Evolutionary conservation across 805 yeast genomes (phyloP).

Genomic region (Nakazawaea molendinolei): DNA sequence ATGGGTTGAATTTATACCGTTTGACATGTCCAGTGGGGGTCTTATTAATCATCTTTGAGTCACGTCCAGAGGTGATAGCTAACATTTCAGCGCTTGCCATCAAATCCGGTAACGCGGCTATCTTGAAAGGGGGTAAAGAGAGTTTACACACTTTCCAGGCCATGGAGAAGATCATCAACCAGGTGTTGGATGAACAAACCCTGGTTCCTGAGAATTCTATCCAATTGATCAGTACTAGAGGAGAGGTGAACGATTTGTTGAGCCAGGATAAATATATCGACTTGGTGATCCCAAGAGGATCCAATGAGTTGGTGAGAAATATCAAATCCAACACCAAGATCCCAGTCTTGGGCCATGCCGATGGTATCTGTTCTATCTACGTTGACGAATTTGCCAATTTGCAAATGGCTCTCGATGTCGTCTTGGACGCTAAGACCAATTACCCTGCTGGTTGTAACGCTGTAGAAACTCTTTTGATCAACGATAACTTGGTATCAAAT

Average conservation of each 20-base stretch:
- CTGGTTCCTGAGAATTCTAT: constrained; percentile 76
- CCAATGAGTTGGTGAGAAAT: constrained; percentile 80
- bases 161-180: constrained; percentile 66
- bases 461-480: constrained; percentile 75
- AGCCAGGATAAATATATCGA: constrained; percentile 86
- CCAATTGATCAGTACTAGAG: constrained; percentile 83
- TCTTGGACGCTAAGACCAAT: constrained; percentile 86
- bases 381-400: constrained; percentile 74
- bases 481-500: constrained; percentile 31
- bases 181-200: constrained; percentile 49
- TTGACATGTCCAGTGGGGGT: constrained; percentile 95
- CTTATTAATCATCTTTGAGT: constrained; percentile 84
- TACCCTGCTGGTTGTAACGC: constrained; percentile 99
- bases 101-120: constrained; percentile 95
- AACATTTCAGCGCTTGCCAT: constrained; percentile 93
- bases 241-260: constrained; percentile 80
- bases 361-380: constrained; percentile 90
- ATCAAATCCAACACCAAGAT: constrained; percentile 87
- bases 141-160: constrained; percentile 77
- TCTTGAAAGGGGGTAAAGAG: constrained; percentile 96
- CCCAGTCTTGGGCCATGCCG: constrained; percentile 98
- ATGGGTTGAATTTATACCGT: constrained; percentile 76
- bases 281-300: constrained; percentile 96
- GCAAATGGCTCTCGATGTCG: constrained; percentile 66
- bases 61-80: constrained; percentile 98